A percentile compares a stretch with the other conserved stretches of the same genome.
phyloP scores from a whole-genome alignment of 2,329 filamentous ascomycete genomes.

The Neodidymelliopsis sp. region DNA sequence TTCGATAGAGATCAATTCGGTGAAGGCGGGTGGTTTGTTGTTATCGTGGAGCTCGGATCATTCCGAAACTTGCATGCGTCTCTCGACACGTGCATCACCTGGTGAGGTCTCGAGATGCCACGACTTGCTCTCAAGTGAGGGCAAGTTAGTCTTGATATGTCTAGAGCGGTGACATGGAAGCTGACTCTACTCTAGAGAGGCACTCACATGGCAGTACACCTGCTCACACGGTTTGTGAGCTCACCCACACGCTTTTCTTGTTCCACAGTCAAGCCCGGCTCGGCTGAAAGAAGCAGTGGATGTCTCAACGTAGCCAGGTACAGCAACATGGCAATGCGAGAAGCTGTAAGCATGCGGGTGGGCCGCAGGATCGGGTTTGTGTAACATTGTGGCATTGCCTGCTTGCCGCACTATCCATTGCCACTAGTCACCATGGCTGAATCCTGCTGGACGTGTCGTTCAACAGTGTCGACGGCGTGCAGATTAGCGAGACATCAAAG shows the following conservation, averaged over 20 bases:
- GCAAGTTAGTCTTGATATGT: conserved; percentile 20
- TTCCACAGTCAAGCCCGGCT: conserved; percentile 11
- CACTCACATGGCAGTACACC: conserved; percentile 9
- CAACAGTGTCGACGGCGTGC: conserved; percentile 1
- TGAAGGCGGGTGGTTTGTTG: conserved; percentile 3
- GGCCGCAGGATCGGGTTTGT: conserved; percentile 23
- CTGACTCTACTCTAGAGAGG: conserved; percentile 7
- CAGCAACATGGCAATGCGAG: conserved; percentile 18
- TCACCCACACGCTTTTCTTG: conserved; percentile 11
- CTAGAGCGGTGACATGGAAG: conserved; percentile 13
- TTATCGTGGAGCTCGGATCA: conserved; percentile 13
- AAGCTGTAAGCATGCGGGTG: conserved; percentile 21
- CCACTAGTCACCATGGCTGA: conserved; percentile 10
- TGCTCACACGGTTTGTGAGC: background rate
- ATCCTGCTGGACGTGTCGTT: background rate
- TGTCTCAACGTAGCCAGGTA: conserved; percentile 14
- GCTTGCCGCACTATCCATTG: conserved; percentile 8
- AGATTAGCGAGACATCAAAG: conserved; percentile 3
- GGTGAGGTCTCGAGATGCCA: conserved; percentile 12
- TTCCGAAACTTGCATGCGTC: conserved; percentile 12
- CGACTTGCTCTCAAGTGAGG: conserved; percentile 10
- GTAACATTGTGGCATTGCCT: conserved; percentile 17
- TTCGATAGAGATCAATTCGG: background rate
- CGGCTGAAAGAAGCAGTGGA: conserved; percentile 12
- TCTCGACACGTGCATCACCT: conserved; percentile 15